Percentiles rank a stretch among this genome's conserved stretches.
Evolutionary conservation across 176 grass and related monocot species (phyloP).

Genomic region (Thinopyrum elongatum): DNA sequence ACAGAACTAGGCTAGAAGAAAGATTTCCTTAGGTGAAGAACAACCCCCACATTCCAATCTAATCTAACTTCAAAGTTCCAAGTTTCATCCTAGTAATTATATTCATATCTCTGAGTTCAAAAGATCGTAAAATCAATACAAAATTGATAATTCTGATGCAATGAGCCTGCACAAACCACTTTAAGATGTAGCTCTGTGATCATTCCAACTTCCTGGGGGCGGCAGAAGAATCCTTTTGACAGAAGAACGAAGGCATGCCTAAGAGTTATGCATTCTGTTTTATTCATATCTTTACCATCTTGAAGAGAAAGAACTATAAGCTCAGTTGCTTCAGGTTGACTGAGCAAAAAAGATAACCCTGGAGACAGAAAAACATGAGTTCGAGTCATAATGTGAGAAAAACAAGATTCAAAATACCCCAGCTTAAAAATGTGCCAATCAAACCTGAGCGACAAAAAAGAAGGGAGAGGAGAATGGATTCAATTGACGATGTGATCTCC

Average conservation of each 20-base stretch:
- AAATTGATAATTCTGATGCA: slow-evolving; percentile 19
- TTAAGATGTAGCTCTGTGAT: slow-evolving; percentile 87
- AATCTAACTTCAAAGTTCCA: not conserved
- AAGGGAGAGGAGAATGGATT: slow-evolving; percentile 80
- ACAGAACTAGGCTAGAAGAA: not conserved
- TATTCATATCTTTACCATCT: slow-evolving; percentile 71
- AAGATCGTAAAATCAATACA: not conserved
- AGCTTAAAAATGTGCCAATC: slow-evolving; percentile 13
- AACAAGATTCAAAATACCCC: slow-evolving; percentile 5
- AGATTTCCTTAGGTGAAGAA: slow-evolving; percentile 1
- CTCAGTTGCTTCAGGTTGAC: slow-evolving; percentile 88
- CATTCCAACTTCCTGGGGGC: slow-evolving; percentile 84
- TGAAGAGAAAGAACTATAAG: slow-evolving; percentile 85
- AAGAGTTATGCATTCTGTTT: slow-evolving; percentile 87
- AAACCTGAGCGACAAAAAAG: slow-evolving; percentile 92
- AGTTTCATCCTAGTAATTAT: slow-evolving; percentile 2
- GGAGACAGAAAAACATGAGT: slow-evolving; percentile 25
- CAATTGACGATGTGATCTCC: slow-evolving; percentile 73
- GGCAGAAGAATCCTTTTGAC: slow-evolving; percentile 89
- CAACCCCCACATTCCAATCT: not conserved
- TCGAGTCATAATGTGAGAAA: slow-evolving; percentile 9
- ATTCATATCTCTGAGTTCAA: not conserved
- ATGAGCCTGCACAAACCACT: slow-evolving; percentile 70
- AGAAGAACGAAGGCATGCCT: slow-evolving; percentile 82
- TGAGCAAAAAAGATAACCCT: slow-evolving; percentile 87